A percentile compares a stretch with the other conserved stretches of the same genome.
phyloP scores from a whole-genome alignment of 2,329 filamentous ascomycete species.

The Aspergillus hortae region DNA sequence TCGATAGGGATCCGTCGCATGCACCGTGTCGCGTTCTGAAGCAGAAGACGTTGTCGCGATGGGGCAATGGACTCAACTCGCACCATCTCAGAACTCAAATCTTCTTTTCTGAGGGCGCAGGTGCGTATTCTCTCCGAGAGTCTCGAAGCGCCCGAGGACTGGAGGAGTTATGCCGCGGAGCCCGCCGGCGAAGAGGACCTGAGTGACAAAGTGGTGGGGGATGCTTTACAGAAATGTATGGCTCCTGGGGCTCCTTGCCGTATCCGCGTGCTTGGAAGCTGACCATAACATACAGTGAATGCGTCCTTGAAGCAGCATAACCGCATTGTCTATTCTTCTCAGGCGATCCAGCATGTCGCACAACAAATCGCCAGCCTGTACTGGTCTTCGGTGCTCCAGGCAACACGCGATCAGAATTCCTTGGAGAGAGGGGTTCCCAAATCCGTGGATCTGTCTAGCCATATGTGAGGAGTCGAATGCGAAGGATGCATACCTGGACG shows the following conservation, averaged over 20 bases:
- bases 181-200: slow-evolving; percentile 42
- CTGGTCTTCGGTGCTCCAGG: slow-evolving; percentile 47
- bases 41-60: slow-evolving; percentile 11
- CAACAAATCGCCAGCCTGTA: slow-evolving; percentile 55
- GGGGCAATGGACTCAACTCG: slow-evolving; percentile 35
- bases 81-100: slow-evolving; percentile 51
- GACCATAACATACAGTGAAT: slow-evolving; percentile 41
- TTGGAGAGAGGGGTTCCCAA: slow-evolving; percentile 32
- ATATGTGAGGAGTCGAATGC: slow-evolving; percentile 27
- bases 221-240: slow-evolving; percentile 51
- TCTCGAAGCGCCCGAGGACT: slow-evolving; percentile 46
- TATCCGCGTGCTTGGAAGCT: not conserved
- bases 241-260: not conserved
- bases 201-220: slow-evolving; percentile 47
- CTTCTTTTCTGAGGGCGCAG: slow-evolving; percentile 49
- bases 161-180: slow-evolving; percentile 42
- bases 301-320: slow-evolving; percentile 50
- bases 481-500: not conserved
- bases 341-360: slow-evolving; percentile 54
- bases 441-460: slow-evolving; percentile 37
- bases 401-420: slow-evolving; percentile 20
- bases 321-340: slow-evolving; percentile 51
- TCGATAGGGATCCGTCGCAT: slow-evolving; percentile 3
- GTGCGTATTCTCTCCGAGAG: slow-evolving; percentile 50
- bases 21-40: not conserved